Evolutionary conservation across 1,139 yeast genomes (phyloP).

Genomic region (Yamadazyma oceani): DNA sequence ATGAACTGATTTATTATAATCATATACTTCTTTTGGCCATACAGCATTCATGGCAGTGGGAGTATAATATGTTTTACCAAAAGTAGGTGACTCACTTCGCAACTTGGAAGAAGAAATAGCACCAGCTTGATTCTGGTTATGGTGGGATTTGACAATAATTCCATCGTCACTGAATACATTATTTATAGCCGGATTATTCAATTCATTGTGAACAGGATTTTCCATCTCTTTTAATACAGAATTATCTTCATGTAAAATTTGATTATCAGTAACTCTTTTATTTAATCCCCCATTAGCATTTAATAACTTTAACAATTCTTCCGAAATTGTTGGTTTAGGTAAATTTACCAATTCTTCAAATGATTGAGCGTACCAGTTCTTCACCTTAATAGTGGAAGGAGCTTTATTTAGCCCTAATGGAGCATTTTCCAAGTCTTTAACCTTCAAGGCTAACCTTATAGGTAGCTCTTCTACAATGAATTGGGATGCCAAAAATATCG

Average conservation of each 20-base stretch:
- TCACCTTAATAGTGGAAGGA: constrained; percentile 75
- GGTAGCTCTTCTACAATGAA: constrained; percentile 88
- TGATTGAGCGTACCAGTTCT: constrained; percentile 90
- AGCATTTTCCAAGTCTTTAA: constrained; percentile 76
- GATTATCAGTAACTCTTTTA: constrained; percentile 10
- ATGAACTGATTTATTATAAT: constrained; percentile 67
- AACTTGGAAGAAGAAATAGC: constrained; percentile 11
- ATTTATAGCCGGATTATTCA: constrained; percentile 40
- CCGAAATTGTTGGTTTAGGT: constrained; percentile 49
- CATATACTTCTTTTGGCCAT: constrained; percentile 77
- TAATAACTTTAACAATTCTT: constrained; percentile 37
- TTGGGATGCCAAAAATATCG: constrained; percentile 79
- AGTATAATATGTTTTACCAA: constrained; percentile 59
- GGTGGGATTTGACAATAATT: constrained; percentile 40
- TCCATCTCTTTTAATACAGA: constrained; percentile 20
- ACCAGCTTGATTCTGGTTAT: constrained; percentile 5
- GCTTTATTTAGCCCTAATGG: constrained; percentile 73
- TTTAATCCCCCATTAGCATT: constrained; percentile 18
- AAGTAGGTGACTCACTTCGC: constrained; percentile 37
- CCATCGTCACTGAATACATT: constrained; percentile 56
- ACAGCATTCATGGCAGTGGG: constrained; percentile 51
- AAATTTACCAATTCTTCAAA: constrained; percentile 74
- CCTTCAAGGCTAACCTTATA: constrained; percentile 81
- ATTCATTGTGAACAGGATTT: constrained; percentile 34
- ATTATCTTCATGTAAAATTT: constrained; percentile 18